Conservation (phyloP, 2,329 filamentous ascomycete genomes). For the Pseudogymnoascus sp. region DNA sequence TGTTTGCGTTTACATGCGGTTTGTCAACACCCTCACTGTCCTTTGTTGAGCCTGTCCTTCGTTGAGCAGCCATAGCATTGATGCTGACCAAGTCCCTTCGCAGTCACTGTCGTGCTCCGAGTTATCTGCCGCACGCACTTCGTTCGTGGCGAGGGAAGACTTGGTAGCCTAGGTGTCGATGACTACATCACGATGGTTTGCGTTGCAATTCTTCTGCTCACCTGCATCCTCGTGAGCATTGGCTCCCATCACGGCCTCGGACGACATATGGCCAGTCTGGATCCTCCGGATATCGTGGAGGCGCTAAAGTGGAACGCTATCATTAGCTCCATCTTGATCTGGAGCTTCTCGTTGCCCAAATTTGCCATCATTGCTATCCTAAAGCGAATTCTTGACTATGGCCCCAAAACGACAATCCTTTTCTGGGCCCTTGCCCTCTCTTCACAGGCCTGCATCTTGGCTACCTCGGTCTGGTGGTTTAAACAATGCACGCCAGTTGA, state of each 20-base stretch:
- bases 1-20: conserved; percentile 8
- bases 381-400: conserved; percentile 28
- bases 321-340: conserved; percentile 27
- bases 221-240: conserved; percentile 27
- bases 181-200: conserved; percentile 28
- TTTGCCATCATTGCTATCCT: conserved; percentile 29
- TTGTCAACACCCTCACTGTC: background rate
- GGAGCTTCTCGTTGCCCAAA: conserved; percentile 31
- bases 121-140: background rate
- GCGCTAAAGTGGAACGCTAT: conserved; percentile 29
- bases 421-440: conserved; percentile 28
- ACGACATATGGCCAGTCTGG: conserved; percentile 19
- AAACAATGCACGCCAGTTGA: conserved; percentile 26
- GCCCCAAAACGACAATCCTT: conserved; percentile 23
- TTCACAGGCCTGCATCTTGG: conserved; percentile 28
- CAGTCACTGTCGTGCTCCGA: conserved; percentile 9
- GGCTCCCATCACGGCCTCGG: conserved; percentile 25
- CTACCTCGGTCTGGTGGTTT: conserved; percentile 27
- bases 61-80: background rate
- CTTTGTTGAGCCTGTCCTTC: background rate
- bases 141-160: background rate
- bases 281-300: conserved; percentile 13
- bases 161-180: conserved; percentile 20
- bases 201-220: conserved; percentile 24
- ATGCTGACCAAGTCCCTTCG: conserved; percentile 6